Base-by-base conservation (phyloP, 345 rosid genomes). In the Excoecaria agallocha region DNA sequence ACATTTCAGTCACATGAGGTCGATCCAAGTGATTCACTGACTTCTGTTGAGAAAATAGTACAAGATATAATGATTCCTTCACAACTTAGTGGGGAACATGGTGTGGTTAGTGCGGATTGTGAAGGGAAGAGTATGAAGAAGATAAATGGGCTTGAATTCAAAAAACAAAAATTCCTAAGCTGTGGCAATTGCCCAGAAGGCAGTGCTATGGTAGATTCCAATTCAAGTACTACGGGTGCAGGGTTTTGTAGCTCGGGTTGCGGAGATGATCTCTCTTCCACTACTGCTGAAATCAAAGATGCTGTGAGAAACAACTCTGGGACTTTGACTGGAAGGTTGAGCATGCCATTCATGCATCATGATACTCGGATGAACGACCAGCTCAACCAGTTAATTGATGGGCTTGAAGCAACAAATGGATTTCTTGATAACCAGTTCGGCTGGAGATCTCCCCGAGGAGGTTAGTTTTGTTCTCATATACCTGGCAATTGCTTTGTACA, bases 41-140 rank as follows among this genome's bases (percentile, higher is more conserved):
- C 90, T 74, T 86, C 97, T 25, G 97, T 92, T 60, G 92, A 92
- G 85, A 94, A 94, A 82, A 84, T 94, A 74, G 80, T 94, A 66
- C 93, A 91, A 35, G 92, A 88, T 11, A 89, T 92, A 76, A 76
- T 92, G 87, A 85, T 87, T 85, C 79, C 90, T 71, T 74, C 76
- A 84, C 93, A 92, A 76, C 80, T 83, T 55, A 86, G 84, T 58
- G 86, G 82, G 20, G 54, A 75, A 3, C 84, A 88, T 22, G 80
- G 86, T 55, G 83, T 88, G 86, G 88, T 54, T 61, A 88, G 90
- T 37, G 80, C 78, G 64, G 87, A 87, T 46, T 76, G 93, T 25
- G 65, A 85, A 43, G 90, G 87, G 70, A 85, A 78, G 46, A 91
- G 88, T 37, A 80, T 81, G 78, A 92, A 88, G 73, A 80, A 70